Base-by-base conservation (phyloP, 1,139 yeast species). In the Arxiozyma telluris region DNA sequence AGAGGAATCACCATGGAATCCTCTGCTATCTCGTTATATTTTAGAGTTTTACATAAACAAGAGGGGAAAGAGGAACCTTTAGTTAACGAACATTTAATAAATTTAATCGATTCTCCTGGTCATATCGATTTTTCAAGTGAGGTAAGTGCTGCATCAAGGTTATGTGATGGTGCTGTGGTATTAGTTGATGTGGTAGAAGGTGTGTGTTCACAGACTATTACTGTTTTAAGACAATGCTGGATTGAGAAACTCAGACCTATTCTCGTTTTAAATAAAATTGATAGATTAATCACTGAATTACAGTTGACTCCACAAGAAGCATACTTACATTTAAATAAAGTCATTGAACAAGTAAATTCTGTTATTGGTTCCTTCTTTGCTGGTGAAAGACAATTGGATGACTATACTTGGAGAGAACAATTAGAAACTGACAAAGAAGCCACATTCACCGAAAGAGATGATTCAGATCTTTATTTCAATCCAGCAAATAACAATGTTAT, bases 1-100 rank as follows among this genome's bases (percentile, higher is more conserved):
- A 78, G 98, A 69, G 99, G 99, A 21, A 94, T 94, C 58, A 94
- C 99, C 0, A 93, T 93, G 98, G 98, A 93, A 67, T 83, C 96
- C 0, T 85, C 95, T 44, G 97, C 97, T 0, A 89, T 91, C 42
- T 89, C 97, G 0, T 73, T 91, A 27, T 89, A 87, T 67, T 91
- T 90, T 70, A 81, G 83, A 63, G 79, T 85, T 3, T 69, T 82
- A 64, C 79, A 80, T 51, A 74, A 78, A 62, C 74, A 73, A 50
- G 70, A 69, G 43, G 68, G 70, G 51, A 72, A 71, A 3, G 76
- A 74, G 21, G 71, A 71, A 48, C 71, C 79, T 12, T 72, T 74
- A 34, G 79, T 84, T 41, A 81, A 79, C 45, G 96, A 93, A 64
- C 88, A 89, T 71, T 74, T 93, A 55, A 85, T 94, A 68, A 94